Percentiles rank a stretch among this genome's conserved stretches.
These are phyloP conservation scores for Candida sp. DNA, from an alignment of 1,139 yeast genomes.

Conservation along the genomic window DNA sequence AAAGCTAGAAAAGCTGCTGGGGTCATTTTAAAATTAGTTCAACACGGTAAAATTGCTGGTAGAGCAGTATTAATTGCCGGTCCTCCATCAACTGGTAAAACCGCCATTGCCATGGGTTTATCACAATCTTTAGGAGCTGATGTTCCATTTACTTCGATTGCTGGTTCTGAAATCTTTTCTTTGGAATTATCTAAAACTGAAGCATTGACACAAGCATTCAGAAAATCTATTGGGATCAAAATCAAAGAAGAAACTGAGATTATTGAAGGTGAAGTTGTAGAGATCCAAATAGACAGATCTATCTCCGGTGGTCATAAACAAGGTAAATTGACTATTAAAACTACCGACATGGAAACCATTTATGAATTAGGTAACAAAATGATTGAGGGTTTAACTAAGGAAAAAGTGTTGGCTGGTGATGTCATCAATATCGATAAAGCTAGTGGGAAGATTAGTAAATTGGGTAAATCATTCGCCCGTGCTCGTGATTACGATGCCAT, in stretches of 20 bases:
- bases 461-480: constrained; percentile 94
- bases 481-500: constrained; percentile 98
- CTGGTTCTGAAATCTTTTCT: constrained; percentile 91
- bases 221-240: constrained; percentile 92
- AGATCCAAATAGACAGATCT: constrained; percentile 94
- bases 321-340: constrained; percentile 94
- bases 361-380: constrained; percentile 96
- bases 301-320: constrained; percentile 98
- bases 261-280: constrained; percentile 98
- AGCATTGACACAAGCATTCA: constrained; percentile 91
- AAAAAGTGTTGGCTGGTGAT: constrained; percentile 96
- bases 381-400: constrained; percentile 95
- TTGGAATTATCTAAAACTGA: constrained; percentile 93
- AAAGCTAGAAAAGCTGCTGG: constrained; percentile 97
- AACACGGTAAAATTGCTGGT: constrained; percentile 93
- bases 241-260: constrained; percentile 97
- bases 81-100: constrained; percentile 98
- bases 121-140: constrained; percentile 85
- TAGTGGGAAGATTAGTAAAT: constrained; percentile 86
- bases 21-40: constrained; percentile 86
- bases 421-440: constrained; percentile 95
- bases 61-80: constrained; percentile 96
- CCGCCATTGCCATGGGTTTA: constrained; percentile 98
- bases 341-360: constrained; percentile 99
- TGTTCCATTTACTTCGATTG: constrained; percentile 94